Conservation (phyloP, 495 filamentous ascomycete species). For the Xylaria castorea region DNA sequence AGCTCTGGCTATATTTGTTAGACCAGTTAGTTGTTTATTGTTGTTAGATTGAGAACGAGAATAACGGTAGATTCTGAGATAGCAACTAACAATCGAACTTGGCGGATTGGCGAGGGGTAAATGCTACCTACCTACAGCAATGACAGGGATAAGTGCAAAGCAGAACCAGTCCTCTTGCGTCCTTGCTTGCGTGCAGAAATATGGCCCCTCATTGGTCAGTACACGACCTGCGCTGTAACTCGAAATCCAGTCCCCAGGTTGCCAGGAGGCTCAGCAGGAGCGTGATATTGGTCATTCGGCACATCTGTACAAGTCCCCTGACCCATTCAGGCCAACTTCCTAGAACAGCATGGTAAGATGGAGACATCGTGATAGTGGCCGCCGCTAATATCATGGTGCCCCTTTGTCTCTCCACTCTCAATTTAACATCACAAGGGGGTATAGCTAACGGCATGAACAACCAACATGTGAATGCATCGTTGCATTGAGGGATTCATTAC, state of each 20-base stretch:
- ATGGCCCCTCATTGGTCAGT: neutral
- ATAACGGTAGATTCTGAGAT: neutral
- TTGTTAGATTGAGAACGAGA: neutral
- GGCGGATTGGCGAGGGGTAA: neutral
- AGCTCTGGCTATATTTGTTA: neutral
- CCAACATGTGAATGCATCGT: conserved; percentile 21
- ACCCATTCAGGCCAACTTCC: conserved; percentile 21
- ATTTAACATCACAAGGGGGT: conserved; percentile 15
- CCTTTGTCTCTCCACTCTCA: conserved; percentile 19
- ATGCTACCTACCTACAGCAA: neutral
- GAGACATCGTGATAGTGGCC: conserved; percentile 21
- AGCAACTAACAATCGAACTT: neutral
- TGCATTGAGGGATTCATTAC: neutral
- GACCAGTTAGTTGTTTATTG: neutral
- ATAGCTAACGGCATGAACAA: neutral
- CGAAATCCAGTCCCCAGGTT: neutral
- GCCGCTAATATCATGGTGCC: conserved; percentile 17
- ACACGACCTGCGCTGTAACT: neutral
- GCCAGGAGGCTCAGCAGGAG: conserved; percentile 2
- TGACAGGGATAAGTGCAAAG: neutral
- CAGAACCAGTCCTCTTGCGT: conserved; percentile 7
- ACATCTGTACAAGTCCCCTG: conserved; percentile 14
- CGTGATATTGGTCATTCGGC: conserved; percentile 20
- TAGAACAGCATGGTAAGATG: conserved; percentile 16
- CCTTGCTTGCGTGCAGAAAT: conserved; percentile 10